phyloP scores from a whole-genome alignment of 352 stramenopile genomes.

The Blastocystis sp. region DNA sequence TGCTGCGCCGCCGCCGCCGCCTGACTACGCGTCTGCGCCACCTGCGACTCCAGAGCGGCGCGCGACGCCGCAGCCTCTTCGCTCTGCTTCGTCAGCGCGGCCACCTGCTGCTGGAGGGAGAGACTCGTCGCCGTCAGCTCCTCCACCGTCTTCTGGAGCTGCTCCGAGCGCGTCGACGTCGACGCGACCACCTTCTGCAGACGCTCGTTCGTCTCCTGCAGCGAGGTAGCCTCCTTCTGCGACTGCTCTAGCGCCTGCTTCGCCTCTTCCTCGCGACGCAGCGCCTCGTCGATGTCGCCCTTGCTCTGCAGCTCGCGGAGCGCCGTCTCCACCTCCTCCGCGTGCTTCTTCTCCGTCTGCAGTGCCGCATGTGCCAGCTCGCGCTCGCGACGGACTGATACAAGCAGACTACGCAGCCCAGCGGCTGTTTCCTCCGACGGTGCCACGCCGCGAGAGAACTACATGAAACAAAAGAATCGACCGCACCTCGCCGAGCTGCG shows the following conservation, averaged over 20 bases:
- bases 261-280: background rate
- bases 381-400: constrained; percentile 18
- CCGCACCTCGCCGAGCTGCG: background rate
- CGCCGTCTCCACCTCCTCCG: background rate
- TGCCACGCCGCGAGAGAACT: background rate
- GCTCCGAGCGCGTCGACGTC: background rate
- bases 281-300: constrained; percentile 15
- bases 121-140: background rate
- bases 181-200: background rate
- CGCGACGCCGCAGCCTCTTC: background rate
- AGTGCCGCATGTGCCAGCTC: constrained; percentile 29
- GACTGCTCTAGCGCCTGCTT: background rate
- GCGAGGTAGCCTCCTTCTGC: background rate
- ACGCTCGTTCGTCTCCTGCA: background rate
- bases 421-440: background rate
- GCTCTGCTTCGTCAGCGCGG: background rate
- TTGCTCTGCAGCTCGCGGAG: constrained; percentile 11
- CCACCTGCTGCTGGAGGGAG: background rate
- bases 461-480: background rate
- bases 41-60: background rate
- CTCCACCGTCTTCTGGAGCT: background rate
- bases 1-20: background rate
- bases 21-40: background rate
- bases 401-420: constrained; percentile 14
- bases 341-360: background rate